A percentile compares a stretch with the other conserved stretches of the same genome.
Conservation (phyloP, 371 early-diverging fungal genomes). For the Mortierella sp. region DNA sequence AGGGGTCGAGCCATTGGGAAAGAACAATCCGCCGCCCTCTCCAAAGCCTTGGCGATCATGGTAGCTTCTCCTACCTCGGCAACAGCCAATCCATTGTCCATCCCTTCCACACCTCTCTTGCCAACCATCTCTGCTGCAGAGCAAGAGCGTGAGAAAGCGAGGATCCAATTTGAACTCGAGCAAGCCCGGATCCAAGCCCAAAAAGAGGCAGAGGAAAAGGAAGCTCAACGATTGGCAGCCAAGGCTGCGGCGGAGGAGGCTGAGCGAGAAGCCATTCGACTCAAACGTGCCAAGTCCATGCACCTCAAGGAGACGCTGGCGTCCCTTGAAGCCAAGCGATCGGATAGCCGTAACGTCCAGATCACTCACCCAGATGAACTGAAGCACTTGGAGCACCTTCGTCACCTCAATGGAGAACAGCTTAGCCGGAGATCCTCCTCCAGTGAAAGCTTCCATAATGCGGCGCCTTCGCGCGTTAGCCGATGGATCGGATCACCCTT, state of each 20-base stretch:
- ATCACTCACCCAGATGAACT: slow-evolving; percentile 33
- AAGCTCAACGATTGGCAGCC: slow-evolving; percentile 19
- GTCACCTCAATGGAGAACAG: slow-evolving; percentile 13
- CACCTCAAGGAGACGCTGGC: slow-evolving; percentile 50
- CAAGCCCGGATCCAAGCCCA: slow-evolving; percentile 34
- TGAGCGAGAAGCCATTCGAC: slow-evolving; percentile 34
- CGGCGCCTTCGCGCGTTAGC: slow-evolving; percentile 16
- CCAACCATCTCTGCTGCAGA: slow-evolving; percentile 36
- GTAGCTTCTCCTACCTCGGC: slow-evolving; percentile 1
- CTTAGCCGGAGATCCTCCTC: not conserved
- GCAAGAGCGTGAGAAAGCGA: slow-evolving; percentile 30
- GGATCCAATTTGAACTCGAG: slow-evolving; percentile 37
- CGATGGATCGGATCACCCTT: slow-evolving; percentile 28
- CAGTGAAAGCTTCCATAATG: slow-evolving; percentile 16
- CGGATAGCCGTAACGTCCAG: slow-evolving; percentile 28
- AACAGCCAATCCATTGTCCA: not conserved
- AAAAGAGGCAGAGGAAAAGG: slow-evolving; percentile 31
- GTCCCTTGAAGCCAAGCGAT: slow-evolving; percentile 40
- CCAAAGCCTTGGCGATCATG: slow-evolving; percentile 29
- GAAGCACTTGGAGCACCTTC: slow-evolving; percentile 44
- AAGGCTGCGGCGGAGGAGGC: slow-evolving; percentile 44
- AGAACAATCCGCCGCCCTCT: slow-evolving; percentile 30
- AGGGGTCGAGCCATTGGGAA: slow-evolving; percentile 34
- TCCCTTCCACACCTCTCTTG: slow-evolving; percentile 30
- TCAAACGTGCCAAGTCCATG: slow-evolving; percentile 29